Evolutionary conservation across 495 filamentous ascomycete species (phyloP).

Genomic region (Aspergillus nanangensis): DNA sequence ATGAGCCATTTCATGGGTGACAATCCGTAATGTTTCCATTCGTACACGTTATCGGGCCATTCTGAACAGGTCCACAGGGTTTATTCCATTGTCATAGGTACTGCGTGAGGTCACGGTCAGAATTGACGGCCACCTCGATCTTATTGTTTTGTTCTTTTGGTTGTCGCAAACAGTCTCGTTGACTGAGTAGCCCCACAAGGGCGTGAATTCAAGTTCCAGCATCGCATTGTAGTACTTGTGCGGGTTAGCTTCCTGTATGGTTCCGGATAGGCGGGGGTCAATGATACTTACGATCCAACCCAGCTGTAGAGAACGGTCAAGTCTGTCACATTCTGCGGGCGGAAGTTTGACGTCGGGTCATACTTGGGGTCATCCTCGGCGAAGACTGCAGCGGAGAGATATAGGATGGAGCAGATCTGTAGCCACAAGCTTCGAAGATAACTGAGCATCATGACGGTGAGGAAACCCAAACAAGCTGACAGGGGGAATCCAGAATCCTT

Average conservation of each 20-base stretch:
- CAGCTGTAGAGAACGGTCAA: background rate
- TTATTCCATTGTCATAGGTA: no score
- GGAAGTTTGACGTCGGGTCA: background rate
- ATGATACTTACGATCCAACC: background rate
- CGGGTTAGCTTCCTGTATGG: background rate
- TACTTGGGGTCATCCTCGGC: background rate
- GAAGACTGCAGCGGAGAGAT: no score
- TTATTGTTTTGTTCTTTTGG: background rate
- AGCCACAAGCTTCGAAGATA: no score
- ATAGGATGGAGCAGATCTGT: no score
- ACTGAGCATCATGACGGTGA: no score
- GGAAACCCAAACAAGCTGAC: no score
- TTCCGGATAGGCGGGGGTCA: background rate
- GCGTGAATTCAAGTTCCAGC: background rate
- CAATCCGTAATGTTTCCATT: no score
- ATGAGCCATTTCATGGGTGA: no score
- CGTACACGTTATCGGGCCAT: no score
- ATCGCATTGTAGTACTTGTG: constrained; percentile 2
- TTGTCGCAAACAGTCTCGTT: background rate
- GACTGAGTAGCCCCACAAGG: background rate
- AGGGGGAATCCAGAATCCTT: no score
- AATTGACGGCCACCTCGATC: background rate
- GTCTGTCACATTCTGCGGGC: background rate
- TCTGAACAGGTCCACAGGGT: no score
- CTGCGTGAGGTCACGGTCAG: background rate